Percentiles rank a stretch among this genome's conserved stretches.
Evolutionary conservation across 2,329 filamentous ascomycete species (phyloP).

Genomic region (Hawksworthiomyces lignivorus): DNA sequence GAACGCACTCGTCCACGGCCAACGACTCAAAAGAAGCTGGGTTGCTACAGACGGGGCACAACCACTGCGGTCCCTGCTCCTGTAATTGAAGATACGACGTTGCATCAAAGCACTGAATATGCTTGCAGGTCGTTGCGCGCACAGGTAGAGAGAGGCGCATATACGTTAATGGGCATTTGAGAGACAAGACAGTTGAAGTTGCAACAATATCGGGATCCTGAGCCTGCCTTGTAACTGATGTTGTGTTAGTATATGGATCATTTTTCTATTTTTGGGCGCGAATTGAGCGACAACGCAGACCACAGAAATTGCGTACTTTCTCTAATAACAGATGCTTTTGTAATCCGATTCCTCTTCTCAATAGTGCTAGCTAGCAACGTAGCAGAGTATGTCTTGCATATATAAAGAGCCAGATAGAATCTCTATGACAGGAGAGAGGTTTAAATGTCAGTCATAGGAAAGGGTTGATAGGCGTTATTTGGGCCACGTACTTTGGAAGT

Average conservation of each 20-base stretch:
- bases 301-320: slow-evolving; percentile 56
- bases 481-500: slow-evolving; percentile 72
- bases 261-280: no score
- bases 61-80: slow-evolving; percentile 93
- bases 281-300: no score
- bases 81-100: slow-evolving; percentile 87
- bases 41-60: slow-evolving; percentile 91
- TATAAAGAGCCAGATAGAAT: slow-evolving; percentile 63
- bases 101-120: slow-evolving; percentile 93
- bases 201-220: slow-evolving; percentile 84
- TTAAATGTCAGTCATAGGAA: no score
- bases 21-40: slow-evolving; percentile 71
- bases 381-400: slow-evolving; percentile 68
- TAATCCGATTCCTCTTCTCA: slow-evolving; percentile 60
- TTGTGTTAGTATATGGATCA: not conserved
- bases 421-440: slow-evolving; percentile 39
- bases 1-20: slow-evolving; percentile 73
- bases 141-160: slow-evolving; percentile 74
- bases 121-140: slow-evolving; percentile 70
- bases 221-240: slow-evolving; percentile 66
- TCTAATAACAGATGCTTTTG: slow-evolving; percentile 70
- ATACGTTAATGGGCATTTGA: slow-evolving; percentile 89
- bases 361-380: slow-evolving; percentile 64
- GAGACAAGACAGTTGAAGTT: slow-evolving; percentile 77
- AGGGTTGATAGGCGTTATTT: no score